Evolutionary conservation across 139 green algal genomes (phyloP).

Genomic region (Closterium sp.): DNA sequence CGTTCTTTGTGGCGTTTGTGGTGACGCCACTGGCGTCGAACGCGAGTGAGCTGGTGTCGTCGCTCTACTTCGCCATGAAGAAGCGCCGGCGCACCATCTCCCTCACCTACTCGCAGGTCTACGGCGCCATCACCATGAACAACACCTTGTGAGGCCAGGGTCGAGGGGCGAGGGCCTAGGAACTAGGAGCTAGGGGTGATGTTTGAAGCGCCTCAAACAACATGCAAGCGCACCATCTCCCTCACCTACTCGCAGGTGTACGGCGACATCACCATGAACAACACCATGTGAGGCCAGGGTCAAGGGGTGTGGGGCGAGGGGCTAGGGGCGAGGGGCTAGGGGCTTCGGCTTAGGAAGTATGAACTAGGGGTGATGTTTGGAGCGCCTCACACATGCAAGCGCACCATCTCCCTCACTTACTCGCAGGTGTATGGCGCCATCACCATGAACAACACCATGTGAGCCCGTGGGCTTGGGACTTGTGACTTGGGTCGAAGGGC

Average conservation of each 20-base stretch:
- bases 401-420: slow-evolving; percentile 66
- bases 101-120: slow-evolving; percentile 56
- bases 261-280: slow-evolving; percentile 65
- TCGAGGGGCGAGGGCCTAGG: too few relatives aligned
- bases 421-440: slow-evolving; percentile 67
- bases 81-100: slow-evolving; percentile 24
- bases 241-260: slow-evolving; percentile 59
- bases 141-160: slow-evolving; percentile 59
- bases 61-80: slow-evolving; percentile 39
- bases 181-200: too few relatives aligned
- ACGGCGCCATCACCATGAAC: slow-evolving; percentile 65
- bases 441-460: slow-evolving; percentile 73
- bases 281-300: slow-evolving; percentile 55
- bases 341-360: too few relatives aligned
- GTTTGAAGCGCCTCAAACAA: too few relatives aligned
- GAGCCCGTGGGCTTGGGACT: too few relatives aligned
- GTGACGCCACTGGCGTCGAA: slow-evolving; percentile 64
- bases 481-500: too few relatives aligned
- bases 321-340: too few relatives aligned
- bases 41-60: slow-evolving; percentile 53
- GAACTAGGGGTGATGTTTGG: too few relatives aligned
- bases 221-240: slow-evolving; percentile 28
- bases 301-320: too few relatives aligned
- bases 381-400: too few relatives aligned
- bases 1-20: slow-evolving; percentile 65